phyloP scores from a whole-genome alignment of 345 rosid genomes.

The Dipteronia sinensis region DNA sequence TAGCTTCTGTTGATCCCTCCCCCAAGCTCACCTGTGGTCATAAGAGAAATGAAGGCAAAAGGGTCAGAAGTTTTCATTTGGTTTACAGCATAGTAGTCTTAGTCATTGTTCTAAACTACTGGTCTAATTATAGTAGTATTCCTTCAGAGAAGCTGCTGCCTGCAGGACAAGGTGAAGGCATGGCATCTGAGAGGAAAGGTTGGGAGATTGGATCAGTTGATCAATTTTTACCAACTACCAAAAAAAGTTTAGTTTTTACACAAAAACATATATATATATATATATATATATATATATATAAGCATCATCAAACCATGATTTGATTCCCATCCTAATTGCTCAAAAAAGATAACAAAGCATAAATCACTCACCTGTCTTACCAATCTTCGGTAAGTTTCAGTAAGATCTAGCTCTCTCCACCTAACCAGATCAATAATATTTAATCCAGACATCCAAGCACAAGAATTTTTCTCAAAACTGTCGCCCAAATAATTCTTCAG shows the following conservation, averaged over 20 bases:
- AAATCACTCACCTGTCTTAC: slow-evolving; percentile 54
- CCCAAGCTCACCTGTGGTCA: slow-evolving; percentile 44
- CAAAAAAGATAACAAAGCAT: too few species aligned
- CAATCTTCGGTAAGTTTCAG: slow-evolving; percentile 58
- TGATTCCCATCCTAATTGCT: not conserved
- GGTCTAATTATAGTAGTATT: not conserved
- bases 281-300: too few species aligned
- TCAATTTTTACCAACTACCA: slow-evolving; percentile 1
- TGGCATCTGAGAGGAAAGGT: not conserved
- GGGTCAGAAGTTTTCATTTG: not conserved
- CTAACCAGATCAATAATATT: slow-evolving; percentile 88
- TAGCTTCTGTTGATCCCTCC: slow-evolving; percentile 49
- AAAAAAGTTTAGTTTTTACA: not conserved
- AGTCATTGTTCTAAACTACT: not conserved
- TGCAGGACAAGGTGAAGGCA: not conserved
- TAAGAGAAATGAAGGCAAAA: slow-evolving; percentile 14
- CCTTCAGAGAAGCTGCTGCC: not conserved
- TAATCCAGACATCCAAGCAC: slow-evolving; percentile 97
- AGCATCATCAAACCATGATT: not conserved
- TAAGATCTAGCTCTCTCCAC: slow-evolving; percentile 69
- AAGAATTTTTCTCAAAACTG: slow-evolving; percentile 70
- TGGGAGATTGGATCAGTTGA: not conserved
- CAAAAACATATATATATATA: too few species aligned
- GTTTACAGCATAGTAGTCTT: not conserved
- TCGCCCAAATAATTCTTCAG: slow-evolving; percentile 27